Conservation (phyloP, 202 grass and related monocot species). For the Digitaria exilis region DNA sequence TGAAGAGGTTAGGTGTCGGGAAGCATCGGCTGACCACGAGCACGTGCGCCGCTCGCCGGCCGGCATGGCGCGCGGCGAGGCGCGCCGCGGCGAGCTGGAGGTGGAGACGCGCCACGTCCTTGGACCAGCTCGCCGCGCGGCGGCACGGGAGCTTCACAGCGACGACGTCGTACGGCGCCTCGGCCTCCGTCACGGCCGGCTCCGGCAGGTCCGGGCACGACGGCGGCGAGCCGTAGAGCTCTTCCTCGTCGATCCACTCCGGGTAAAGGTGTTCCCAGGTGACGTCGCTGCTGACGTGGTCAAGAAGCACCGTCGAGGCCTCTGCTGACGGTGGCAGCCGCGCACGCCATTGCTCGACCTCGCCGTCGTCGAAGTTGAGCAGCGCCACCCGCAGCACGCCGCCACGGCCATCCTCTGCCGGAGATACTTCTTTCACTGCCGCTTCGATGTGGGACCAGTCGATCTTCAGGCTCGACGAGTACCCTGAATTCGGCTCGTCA, state of each 20-base stretch:
- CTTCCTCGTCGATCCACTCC: slow-evolving; percentile 89
- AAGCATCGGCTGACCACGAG: slow-evolving; percentile 70
- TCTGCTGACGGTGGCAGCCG: slow-evolving; percentile 38
- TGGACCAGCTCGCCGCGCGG: slow-evolving; percentile 58
- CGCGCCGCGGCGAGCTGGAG: slow-evolving; percentile 64
- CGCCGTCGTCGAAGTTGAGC: slow-evolving; percentile 56
- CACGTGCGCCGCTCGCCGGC: slow-evolving; percentile 47
- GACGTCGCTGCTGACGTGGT: slow-evolving; percentile 39
- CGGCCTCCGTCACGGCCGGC: neutral
- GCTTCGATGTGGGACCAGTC: slow-evolving; percentile 54
- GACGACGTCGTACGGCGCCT: slow-evolving; percentile 53
- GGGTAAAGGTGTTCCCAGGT: slow-evolving; percentile 78
- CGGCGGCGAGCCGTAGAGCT: slow-evolving; percentile 54
- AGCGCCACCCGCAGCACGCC: slow-evolving; percentile 51
- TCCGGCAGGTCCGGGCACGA: slow-evolving; percentile 61
- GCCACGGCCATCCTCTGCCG: neutral
- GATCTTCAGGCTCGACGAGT: slow-evolving; percentile 45
- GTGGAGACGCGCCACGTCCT: slow-evolving; percentile 74
- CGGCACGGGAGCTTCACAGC: slow-evolving; percentile 82
- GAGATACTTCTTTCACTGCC: slow-evolving; percentile 2
- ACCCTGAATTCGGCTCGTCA: slow-evolving; percentile 29
- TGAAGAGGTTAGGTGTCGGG: slow-evolving; percentile 68
- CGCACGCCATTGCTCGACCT: slow-evolving; percentile 46
- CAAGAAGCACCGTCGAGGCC: slow-evolving; percentile 29
- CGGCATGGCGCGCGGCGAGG: neutral